These are phyloP conservation scores for Cladosporium sp. DNA, from an alignment of 2,329 filamentous ascomycete species.

Conservation along the genomic window DNA sequence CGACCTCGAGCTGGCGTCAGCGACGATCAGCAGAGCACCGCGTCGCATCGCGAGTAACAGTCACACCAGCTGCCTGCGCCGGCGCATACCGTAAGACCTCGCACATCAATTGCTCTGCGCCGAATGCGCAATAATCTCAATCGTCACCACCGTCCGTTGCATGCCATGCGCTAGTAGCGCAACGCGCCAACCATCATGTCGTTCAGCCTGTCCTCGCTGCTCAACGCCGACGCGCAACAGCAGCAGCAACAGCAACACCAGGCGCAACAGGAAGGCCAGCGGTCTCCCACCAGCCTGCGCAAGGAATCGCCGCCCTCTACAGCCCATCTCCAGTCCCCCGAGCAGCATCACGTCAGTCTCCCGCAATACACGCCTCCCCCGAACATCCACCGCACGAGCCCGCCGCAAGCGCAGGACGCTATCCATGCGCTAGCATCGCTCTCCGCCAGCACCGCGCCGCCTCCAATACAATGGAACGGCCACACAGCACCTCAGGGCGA, in stretches of 20 bases:
- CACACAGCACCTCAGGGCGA: slow-evolving; percentile 15
- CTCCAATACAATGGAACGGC: slow-evolving; percentile 20
- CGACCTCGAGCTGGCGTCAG: too few species aligned
- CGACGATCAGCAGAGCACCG: too few species aligned
- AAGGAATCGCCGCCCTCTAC: slow-evolving; percentile 19
- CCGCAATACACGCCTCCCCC: slow-evolving; percentile 9
- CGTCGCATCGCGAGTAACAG: too few species aligned
- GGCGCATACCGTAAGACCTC: too few species aligned
- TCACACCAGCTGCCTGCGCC: too few species aligned
- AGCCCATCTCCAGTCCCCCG: slow-evolving; percentile 17
- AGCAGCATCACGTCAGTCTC: slow-evolving; percentile 13
- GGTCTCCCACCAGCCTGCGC: slow-evolving; percentile 15
- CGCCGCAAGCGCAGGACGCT: slow-evolving; percentile 27
- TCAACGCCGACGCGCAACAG: slow-evolving; percentile 30
- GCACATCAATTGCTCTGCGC: too few species aligned
- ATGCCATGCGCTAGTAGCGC: slow-evolving; percentile 15
- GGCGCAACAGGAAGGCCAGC: neutral
- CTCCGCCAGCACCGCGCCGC: slow-evolving; percentile 21
- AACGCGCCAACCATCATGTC: slow-evolving; percentile 17
- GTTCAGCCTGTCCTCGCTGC: slow-evolving; percentile 29
- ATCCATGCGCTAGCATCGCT: slow-evolving; percentile 32
- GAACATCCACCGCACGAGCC: neutral
- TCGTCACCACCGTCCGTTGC: neutral
- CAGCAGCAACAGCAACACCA: slow-evolving; percentile 7
- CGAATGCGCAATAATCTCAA: too few species aligned